Evolutionary conservation across 345 rosid genomes (phyloP), one percentile per base, ranked within the genome.

Genomic region (Citrus unshiu): DNA sequence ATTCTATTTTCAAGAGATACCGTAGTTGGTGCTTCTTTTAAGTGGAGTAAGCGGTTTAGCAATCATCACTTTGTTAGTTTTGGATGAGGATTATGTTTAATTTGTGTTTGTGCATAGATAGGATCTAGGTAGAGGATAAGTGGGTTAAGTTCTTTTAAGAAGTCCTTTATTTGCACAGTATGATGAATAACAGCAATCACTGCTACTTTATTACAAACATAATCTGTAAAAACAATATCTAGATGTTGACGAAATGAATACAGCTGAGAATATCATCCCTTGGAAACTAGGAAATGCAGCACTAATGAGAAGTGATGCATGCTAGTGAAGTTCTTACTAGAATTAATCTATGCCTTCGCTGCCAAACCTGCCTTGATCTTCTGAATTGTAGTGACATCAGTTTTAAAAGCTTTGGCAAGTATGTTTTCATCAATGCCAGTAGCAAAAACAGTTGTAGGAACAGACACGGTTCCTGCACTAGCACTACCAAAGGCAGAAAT

Each of bases 331-430:
- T 1, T 27, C 12, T 3, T 27, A 25, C 18, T n/a, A 65, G 1
- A 63, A 65, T 21, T 9, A 68, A 69, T 25, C 34, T 58, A 37
- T 25, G 32, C 7, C 37, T 18, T 57, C 51, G 32, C 27, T 34
- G 66, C 13, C 37, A 34, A 24, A 7, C 66, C 68, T 14, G 37
- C 34, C 54, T 59, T 40, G 57, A 75, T 40, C 40, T 37, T 39
- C 27, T 40, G 25, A 30, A 60, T 61, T 29, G 64, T 49, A 13
- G 62, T 19, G 24, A 70, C 19, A 32, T 58, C 75, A 9, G 70
- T 72, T 74, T 71, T 76, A 76, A 76, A 76, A 27, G 80, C 78
- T 66, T 78, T 82, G 68, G 68, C 76, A 61, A 82, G 76, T 66
- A 73, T 57, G 56, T 19, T 59, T 14, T 69, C 72, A 34, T 77